Evolutionary conservation across 495 filamentous ascomycete species (phyloP), one percentile per base, ranked within the genome.

Genomic region (Daldinia loculata): DNA sequence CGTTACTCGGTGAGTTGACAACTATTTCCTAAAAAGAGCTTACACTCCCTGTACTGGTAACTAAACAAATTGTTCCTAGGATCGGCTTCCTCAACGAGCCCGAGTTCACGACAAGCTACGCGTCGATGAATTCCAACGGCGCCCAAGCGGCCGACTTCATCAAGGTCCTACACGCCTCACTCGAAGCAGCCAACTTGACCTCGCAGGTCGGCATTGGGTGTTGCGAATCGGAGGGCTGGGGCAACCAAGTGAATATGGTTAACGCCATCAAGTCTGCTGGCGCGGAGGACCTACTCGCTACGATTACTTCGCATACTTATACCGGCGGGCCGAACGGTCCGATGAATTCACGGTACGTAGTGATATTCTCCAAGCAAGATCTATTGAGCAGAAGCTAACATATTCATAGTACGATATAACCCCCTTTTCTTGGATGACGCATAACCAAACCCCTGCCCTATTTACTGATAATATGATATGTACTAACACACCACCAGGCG

Each of bases 1-100:
- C 5, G 78, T 89, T 39, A 81, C 82, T 5, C 82, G 85, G 74
- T 72, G 84, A 36, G 86, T 82, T 39, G 82, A 82, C 26, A 30
- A 19, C 66, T 72, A 82, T 9, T 75, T 69, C 26, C 78, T 78
- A 77, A 70, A 68, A 36, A 72, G 75, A 3, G 62, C 71, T 59
- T 79, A 0, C 9, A 5, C 6, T 32, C 38, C 22, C 36, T 30
- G 9, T 34, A 34, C 15, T 22, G 38, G 70, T 66, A 12, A 71
- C 81, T 63, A 77, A 78, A 36, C 57, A 36, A 58, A 70, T 34
- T 34, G 0, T 22, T 53, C 50, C 27, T 17, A 77, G 75, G 3
- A 65, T 78, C 41, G 76, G 76, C n/a, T 74, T 76, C 56, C 74
- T 82, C 53, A 82, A 82, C 69, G 80, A 82, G 71, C 80, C 80